Conservation (phyloP, 1,139 yeast species). For the Suhomyces yuchorum region DNA sequence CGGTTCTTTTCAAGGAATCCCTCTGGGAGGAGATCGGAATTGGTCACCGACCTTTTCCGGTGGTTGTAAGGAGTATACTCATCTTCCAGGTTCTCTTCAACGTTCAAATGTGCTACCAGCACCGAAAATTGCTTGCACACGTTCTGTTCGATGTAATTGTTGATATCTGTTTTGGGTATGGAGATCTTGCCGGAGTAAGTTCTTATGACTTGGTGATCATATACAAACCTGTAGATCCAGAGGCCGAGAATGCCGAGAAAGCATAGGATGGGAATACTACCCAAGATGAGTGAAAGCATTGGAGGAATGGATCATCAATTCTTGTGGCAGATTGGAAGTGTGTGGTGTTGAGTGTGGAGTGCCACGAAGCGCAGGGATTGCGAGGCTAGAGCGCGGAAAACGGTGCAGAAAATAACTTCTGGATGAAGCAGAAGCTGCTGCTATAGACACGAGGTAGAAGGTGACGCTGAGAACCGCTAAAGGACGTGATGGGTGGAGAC, state of each 20-base stretch:
- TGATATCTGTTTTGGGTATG: slow-evolving; percentile 23
- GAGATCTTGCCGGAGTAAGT: slow-evolving; percentile 23
- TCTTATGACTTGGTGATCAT: slow-evolving; percentile 30
- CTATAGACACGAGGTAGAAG: too few species aligned
- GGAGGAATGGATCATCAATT: neutral
- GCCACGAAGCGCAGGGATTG: neutral
- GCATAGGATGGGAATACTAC: slow-evolving; percentile 17
- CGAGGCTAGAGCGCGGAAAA: neutral
- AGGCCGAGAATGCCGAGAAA: slow-evolving; percentile 20
- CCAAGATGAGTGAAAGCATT: slow-evolving; percentile 11
- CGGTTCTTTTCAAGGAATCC: slow-evolving; percentile 6
- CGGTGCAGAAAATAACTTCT: neutral
- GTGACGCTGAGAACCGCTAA: neutral
- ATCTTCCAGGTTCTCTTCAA: slow-evolving; percentile 19
- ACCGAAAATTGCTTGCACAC: slow-evolving; percentile 16
- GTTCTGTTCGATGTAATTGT: slow-evolving; percentile 17
- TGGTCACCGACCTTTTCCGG: neutral
- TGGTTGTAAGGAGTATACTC: slow-evolving; percentile 28
- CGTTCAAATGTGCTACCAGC: slow-evolving; percentile 22
- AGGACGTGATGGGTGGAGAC: neutral
- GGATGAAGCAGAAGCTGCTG: too few species aligned
- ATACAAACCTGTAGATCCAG: slow-evolving; percentile 29
- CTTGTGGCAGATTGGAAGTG: neutral
- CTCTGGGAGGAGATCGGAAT: neutral
- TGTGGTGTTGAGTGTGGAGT: neutral